phyloP scores from a whole-genome alignment of 2,329 filamentous ascomycete genomes.

The Penicillium sp. region DNA sequence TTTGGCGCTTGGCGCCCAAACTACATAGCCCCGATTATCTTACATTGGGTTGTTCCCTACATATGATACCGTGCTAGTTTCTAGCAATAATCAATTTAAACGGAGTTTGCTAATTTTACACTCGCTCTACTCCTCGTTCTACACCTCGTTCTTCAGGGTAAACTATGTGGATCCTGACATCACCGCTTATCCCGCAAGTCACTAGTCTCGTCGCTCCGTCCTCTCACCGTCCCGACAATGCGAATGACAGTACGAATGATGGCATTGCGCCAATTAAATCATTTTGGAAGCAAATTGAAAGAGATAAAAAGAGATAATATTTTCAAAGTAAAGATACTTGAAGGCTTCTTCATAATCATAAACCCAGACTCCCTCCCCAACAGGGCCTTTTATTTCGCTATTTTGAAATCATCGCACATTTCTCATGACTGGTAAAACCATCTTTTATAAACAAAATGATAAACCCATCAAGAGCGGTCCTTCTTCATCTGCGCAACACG shows the following conservation, averaged over 20 bases:
- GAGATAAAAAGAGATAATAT: not conserved
- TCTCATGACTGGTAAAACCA: slow-evolving; percentile 13
- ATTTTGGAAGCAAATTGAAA: too few relatives aligned
- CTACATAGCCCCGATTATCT: not conserved
- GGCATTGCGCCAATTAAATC: not conserved
- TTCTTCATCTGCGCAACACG: slow-evolving; percentile 53
- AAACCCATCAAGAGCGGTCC: slow-evolving; percentile 18
- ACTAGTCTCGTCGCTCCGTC: not conserved
- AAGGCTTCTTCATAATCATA: not conserved
- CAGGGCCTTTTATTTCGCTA: slow-evolving; percentile 9
- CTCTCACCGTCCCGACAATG: not conserved
- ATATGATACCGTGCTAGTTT: slow-evolving; percentile 1
- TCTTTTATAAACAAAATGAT: not conserved
- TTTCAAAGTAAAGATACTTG: not conserved
- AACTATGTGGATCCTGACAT: slow-evolving; percentile 6
- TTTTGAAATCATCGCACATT: slow-evolving; percentile 23
- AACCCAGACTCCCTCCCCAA: not conserved
- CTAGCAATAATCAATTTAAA: not conserved
- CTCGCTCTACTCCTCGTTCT: not conserved
- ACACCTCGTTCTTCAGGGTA: not conserved
- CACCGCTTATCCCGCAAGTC: not conserved
- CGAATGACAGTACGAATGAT: not conserved
- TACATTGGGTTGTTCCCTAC: slow-evolving; percentile 1
- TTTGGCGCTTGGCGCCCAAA: not conserved
- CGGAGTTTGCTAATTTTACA: not conserved